Evolutionary conservation across 768 basidiomycete species (phyloP), one percentile per base, ranked within the genome.

Genomic region (Agaricus bisporus): DNA sequence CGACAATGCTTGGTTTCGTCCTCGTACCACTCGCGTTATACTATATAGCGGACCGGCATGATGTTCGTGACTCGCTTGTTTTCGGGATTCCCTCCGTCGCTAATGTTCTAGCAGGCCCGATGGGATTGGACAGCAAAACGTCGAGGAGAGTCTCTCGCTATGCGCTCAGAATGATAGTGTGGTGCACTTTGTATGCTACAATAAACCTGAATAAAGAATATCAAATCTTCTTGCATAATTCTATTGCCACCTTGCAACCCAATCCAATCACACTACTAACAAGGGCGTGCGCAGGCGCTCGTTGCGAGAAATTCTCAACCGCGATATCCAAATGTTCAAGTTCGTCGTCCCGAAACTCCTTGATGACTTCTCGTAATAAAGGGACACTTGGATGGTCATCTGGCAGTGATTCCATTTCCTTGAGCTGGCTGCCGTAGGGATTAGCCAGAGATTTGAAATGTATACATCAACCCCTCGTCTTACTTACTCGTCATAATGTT

Each of bases 401-500:
- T 1, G 81, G 78, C 35, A 90, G 64, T 2, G 72, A 69, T 55
- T 83, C 80, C 59, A 95, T 72, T 29, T 86, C 83, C 61, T 81
- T 80, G 46, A 98, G 74, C 75, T 98, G 95, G 62, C 94, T 97
- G 63, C 25, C 48, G 43, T 59, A 42, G 53, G 56, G 5, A 54
- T 51, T 51, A 58, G 41, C 38, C 41, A 32, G 28, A 42, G 25
- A 17, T 11, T 29, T 48, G 14, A 17, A 18, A 20, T 25, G 4
- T 17, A 41, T 48, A 8, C 36, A n/a, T 51, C 36, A 42, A 51
- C 25, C n/a, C 11, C 32, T 32, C 32, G 8, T 11, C 11, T 11
- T 32, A 78, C 91, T 64, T 65, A 95, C 95, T 97, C 93, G 66
- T 98, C 91, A 62, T 98, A 98, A 69, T 98, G 95, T 68, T 98